Base-by-base conservation (phyloP, 805 yeast genomes). In the Barnettozyma salicaria region DNA sequence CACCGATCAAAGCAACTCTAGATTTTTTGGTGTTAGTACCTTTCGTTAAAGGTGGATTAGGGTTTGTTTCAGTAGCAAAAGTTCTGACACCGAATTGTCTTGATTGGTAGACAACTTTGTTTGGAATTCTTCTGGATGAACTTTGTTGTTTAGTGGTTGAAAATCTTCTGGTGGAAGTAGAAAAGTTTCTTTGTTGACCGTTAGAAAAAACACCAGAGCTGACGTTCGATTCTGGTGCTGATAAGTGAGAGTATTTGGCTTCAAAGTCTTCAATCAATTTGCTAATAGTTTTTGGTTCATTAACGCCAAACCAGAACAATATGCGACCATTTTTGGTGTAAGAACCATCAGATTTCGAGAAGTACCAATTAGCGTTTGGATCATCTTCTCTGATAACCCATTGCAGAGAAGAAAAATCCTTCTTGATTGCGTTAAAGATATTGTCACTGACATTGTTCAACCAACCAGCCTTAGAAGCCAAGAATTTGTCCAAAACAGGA, bases 401-500 rank as follows among this genome's bases (percentile, higher is more conserved):
- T 61, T 79, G 88, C 52, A 92, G 69, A 6, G 79, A 61, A 23
- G 70, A 50, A 61, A 75, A 82, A 56, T 89, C 95, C 50, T 78
- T 80, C 51, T 71, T 77, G 51, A 92, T 72, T 12, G 94, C 78
- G 37, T 71, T 74, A 75, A 95, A 92, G 36, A 92, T 82, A 62
- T 89, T 90, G 58, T 92, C 99, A 41, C 96, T 83, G 38, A 92
- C 96, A 48, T 90, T 90, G 67, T 92, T 92, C 58, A 90, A 80
- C 99, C 99, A 92, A 31, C 97, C 97, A 37, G 82, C 74, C 59
- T 83, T 80, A 17, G 94, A 75, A 18, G 94, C 86, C 48, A 88
- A 68, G 58, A 92, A 87, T 64, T 85, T 87, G 59, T 86, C 95
- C 44, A 92, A 65, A 33, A 70, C 73, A 9, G 96, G 82, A 36